A percentile compares a stretch with the other conserved stretches of the same genome.
phyloP scores from a whole-genome alignment of 108 stramenopile genomes.

The Nitzschia putrida region DNA sequence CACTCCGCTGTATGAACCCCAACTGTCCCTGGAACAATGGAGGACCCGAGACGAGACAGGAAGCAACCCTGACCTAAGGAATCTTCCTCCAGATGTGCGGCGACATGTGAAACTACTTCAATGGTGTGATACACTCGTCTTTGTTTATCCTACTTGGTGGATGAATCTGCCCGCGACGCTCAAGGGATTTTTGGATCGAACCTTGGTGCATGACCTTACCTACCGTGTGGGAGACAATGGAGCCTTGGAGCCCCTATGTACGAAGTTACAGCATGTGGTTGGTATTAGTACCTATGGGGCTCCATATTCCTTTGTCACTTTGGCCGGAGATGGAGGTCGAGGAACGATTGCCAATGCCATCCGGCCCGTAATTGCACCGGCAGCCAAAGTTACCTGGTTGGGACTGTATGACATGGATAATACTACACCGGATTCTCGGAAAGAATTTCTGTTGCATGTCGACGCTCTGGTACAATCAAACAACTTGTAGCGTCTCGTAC shows the following conservation, averaged over 20 bases:
- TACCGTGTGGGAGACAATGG: background rate
- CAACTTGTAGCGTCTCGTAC: too few relatives aligned
- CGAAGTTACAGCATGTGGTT: conserved; percentile 16
- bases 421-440: conserved; percentile 9
- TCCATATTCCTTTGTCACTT: conserved; percentile 8
- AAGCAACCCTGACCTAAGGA: background rate
- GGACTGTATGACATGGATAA: conserved; percentile 33
- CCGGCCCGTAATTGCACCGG: conserved; percentile 10
- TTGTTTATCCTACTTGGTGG: conserved; percentile 65
- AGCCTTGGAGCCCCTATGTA: conserved; percentile 18
- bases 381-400: conserved; percentile 19
- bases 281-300: conserved; percentile 33
- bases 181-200: conserved; percentile 51
- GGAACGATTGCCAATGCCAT: conserved; percentile 29
- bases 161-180: conserved; percentile 45
- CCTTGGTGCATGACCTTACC: conserved; percentile 30
- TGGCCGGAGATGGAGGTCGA: conserved; percentile 30
- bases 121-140: conserved; percentile 47
- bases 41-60: background rate
- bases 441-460: conserved; percentile 7
- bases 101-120: conserved; percentile 12
- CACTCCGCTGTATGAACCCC: conserved; percentile 1
- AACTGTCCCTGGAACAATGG: conserved; percentile 10
- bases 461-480: background rate
- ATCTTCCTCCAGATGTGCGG: conserved; percentile 14